Base-by-base conservation (phyloP, 257 asterid species). In the Solanum medicagineum region DNA sequence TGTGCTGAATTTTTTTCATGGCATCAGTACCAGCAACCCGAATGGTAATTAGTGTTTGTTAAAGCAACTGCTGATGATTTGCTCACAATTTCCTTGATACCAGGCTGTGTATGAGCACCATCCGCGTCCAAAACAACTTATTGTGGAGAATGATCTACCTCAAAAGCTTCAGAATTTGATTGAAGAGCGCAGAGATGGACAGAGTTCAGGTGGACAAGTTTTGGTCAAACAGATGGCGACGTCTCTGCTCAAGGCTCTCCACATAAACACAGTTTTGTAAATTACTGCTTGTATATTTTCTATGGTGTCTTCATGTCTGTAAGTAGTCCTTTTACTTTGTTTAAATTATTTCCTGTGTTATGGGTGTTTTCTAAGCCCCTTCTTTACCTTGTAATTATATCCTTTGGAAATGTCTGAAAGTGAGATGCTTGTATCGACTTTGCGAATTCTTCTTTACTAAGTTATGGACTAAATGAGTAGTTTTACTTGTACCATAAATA, bases 181-280 rank as follows among this genome's bases (percentile, higher is more conserved):
- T 0, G 98, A 94, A 90, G 99, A 97, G 89, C 93, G 99, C 80
- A 91, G 99, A 89, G 98, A 94, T 42, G 99, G 99, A 49, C 98
- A 93, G 88, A 95, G 94, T 88, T 97, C 97, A 10, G 98, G 98
- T 60, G 98, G 98, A 47, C 99, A 97, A 91, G 99, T 97, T 80
- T 87, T 97, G 91, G 99, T 97, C 45, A 97, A 97, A 82, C 99
- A 97, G 90, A 93, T 97, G 99, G 99, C 99, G 2, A 97, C 99
- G 63, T 97, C 99, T 56, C 91, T 97, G 87, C 99, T 94, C 84
- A 97, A 97, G 89, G 98, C 98, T 69, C 99, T 97, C 80, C 98
- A 97, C 84, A 94, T 97, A 87, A 95, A 92, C 90, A 96, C 99
- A 1, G 99, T 95, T 86, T 88, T 97, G 92, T 97, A 87, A 93